Conservation (phyloP, 345 rosid genomes). For the Geranium brycei region DNA sequence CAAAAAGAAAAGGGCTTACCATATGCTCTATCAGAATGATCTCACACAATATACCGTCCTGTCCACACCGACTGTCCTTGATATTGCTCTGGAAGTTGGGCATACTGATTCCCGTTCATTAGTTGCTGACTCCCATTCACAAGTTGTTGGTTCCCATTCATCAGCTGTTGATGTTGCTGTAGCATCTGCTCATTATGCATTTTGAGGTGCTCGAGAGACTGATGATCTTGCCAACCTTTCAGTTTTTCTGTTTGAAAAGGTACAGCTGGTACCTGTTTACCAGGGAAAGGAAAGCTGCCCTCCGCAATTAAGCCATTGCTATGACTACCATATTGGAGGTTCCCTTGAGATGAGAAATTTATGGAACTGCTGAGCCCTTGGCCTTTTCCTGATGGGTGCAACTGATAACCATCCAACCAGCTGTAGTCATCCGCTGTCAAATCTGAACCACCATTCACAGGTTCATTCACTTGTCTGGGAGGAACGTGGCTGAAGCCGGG, state of each 20-base stretch:
- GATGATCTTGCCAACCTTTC: slow-evolving; percentile 41
- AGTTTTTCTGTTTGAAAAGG: slow-evolving; percentile 26
- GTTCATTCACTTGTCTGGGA: slow-evolving; percentile 36
- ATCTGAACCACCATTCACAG: slow-evolving; percentile 27
- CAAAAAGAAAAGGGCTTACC: slow-evolving; percentile 20
- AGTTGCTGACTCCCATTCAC: slow-evolving; percentile 11
- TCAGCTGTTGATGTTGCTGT: slow-evolving; percentile 25
- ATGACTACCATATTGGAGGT: slow-evolving; percentile 28
- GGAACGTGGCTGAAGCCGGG: slow-evolving; percentile 62
- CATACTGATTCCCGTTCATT: slow-evolving; percentile 34
- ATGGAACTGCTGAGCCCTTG: slow-evolving; percentile 30
- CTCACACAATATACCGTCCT: slow-evolving; percentile 76
- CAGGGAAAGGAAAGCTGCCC: slow-evolving; percentile 76
- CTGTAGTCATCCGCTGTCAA: slow-evolving; percentile 69
- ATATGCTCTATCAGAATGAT: slow-evolving; percentile 28
- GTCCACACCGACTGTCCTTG: slow-evolving; percentile 74
- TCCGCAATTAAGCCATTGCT: slow-evolving; percentile 42
- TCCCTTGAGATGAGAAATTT: slow-evolving; percentile 31
- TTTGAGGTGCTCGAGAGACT: slow-evolving; percentile 31
- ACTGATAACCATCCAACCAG: slow-evolving; percentile 93
- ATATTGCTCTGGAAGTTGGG: slow-evolving; percentile 57
- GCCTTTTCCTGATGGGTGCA: slow-evolving; percentile 37
- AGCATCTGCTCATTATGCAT: slow-evolving; percentile 36
- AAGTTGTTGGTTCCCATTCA: not conserved
- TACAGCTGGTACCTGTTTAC: slow-evolving; percentile 44